A percentile compares a stretch with the other conserved stretches of the same genome.
Conservation (phyloP, 1,284 basidiomycete genomes). For the Cryptococcus sp. region DNA sequence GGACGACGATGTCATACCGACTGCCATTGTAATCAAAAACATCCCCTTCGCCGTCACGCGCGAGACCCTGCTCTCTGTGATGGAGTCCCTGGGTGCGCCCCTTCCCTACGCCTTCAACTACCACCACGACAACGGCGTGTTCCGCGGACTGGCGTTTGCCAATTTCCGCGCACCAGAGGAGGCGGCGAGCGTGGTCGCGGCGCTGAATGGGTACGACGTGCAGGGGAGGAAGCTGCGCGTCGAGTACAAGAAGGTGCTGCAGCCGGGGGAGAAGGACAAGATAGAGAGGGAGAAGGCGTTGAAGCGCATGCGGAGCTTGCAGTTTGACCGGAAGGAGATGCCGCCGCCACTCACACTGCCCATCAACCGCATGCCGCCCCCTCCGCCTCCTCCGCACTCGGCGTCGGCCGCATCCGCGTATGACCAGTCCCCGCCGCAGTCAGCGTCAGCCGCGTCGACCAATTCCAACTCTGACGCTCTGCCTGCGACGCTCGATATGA, state of each 20-base stretch:
- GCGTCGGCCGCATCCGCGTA: constrained; percentile 37
- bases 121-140: constrained; percentile 91
- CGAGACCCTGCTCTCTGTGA: constrained; percentile 92
- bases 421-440: constrained; percentile 53
- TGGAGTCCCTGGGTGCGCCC: constrained; percentile 90
- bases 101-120: constrained; percentile 99
- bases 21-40: constrained; percentile 99
- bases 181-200: constrained; percentile 92
- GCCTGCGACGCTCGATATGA: constrained; percentile 77
- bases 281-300: constrained; percentile 99
- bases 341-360: constrained; percentile 23
- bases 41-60: constrained; percentile 98
- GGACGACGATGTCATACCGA: constrained; percentile 90
- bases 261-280: constrained; percentile 97
- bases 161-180: constrained; percentile 91
- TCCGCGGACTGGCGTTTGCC: constrained; percentile 96
- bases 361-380: constrained; percentile 7
- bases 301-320: constrained; percentile 94
- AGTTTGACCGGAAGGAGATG: constrained; percentile 59
- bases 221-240: constrained; percentile 98
- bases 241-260: constrained; percentile 98
- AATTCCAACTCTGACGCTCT: constrained; percentile 34
- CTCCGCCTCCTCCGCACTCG: constrained; percentile 53
- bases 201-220: constrained; percentile 76
- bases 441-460: constrained; percentile 41